A percentile compares a stretch with the other conserved stretches of the same genome.
These are phyloP conservation scores for Glomus cerebriforme DNA, from an alignment of 192 early-diverging fungal genomes.

Conservation along the genomic window DNA sequence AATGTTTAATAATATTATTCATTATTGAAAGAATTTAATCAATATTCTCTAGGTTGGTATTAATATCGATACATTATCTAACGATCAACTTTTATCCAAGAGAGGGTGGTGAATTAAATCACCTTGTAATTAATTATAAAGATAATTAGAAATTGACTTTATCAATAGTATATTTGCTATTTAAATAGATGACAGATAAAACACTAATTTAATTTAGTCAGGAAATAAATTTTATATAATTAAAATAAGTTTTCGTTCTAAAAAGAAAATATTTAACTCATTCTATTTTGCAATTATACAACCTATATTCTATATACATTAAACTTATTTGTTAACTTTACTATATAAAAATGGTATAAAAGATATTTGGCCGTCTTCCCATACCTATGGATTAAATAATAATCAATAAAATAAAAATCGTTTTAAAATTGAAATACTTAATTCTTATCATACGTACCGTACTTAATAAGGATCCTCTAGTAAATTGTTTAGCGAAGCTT, in stretches of 20 bases:
- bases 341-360: constrained; percentile 22
- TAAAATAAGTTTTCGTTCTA: not conserved
- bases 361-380: constrained; percentile 31
- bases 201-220: too few species aligned
- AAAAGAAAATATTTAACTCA: not conserved
- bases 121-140: too few species aligned
- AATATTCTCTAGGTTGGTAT: constrained; percentile 27
- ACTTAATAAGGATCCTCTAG: constrained; percentile 27
- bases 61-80: constrained; percentile 29
- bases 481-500: constrained; percentile 25
- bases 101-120: constrained; percentile 21
- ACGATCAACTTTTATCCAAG: constrained; percentile 19
- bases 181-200: too few species aligned
- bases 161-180: too few species aligned
- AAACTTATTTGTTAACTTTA: not conserved
- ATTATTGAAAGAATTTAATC: not conserved
- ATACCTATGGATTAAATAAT: constrained; percentile 14
- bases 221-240: too few species aligned
- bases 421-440: not conserved
- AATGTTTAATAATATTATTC: not conserved
- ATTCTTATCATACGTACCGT: not conserved
- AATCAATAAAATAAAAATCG: not conserved
- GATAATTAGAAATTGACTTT: too few species aligned
- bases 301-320: too few species aligned
- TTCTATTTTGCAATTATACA: not conserved